phyloP scores from a whole-genome alignment of 257 asterid genomes.

The Nicotiana attenuata region DNA sequence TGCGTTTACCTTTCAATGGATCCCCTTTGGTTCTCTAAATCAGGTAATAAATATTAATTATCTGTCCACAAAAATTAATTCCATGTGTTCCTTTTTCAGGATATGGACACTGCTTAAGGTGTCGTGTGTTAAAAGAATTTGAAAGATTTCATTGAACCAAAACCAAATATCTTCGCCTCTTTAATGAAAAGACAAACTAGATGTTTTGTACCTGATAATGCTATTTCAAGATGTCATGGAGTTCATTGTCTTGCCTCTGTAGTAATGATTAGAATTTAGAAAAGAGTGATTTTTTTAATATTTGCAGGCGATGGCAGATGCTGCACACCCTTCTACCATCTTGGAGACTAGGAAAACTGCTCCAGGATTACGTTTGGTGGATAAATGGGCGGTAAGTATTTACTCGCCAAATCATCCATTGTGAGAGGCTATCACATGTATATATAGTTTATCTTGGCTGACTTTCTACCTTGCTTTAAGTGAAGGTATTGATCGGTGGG shows the following conservation, averaged over 20 bases:
- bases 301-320: slow-evolving; percentile 88
- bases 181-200: not conserved
- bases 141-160: not conserved
- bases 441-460: slow-evolving; percentile 1
- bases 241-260: not conserved
- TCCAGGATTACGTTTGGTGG: slow-evolving; percentile 93
- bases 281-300: not conserved
- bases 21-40: not conserved
- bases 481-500: slow-evolving; percentile 87
- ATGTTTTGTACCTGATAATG: not conserved
- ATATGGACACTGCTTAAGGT: not conserved
- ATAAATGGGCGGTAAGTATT: slow-evolving; percentile 98
- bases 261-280: not conserved
- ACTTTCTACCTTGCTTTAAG: not conserved
- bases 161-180: not conserved
- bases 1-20: not conserved
- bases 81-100: not conserved
- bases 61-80: not conserved
- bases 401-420: slow-evolving; percentile 13
- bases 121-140: not conserved
- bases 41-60: not conserved
- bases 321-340: slow-evolving; percentile 82
- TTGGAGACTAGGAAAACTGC: slow-evolving; percentile 97
- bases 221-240: not conserved
- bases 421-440: not conserved